Percentiles rank a stretch among this genome's conserved stretches.
These are phyloP conservation scores for Suillus cothurnatus DNA, from an alignment of 768 basidiomycete species.

Conservation along the genomic window DNA sequence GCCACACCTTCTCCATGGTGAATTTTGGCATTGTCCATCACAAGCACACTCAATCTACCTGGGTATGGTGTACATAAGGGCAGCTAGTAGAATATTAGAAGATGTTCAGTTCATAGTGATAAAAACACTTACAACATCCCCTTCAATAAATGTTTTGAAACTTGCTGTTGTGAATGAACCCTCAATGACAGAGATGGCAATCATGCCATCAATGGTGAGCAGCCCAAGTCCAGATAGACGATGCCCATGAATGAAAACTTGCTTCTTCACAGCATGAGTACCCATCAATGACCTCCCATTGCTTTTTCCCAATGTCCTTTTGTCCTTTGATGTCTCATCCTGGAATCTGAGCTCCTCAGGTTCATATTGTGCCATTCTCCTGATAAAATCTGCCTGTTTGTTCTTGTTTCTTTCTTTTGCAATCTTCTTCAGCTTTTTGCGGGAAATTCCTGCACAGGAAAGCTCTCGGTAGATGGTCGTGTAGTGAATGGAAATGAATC, in stretches of 20 bases:
- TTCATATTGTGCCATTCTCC: slow-evolving; percentile 30
- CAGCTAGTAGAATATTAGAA: slow-evolving; percentile 3
- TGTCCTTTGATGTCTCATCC: slow-evolving; percentile 38
- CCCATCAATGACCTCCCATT: slow-evolving; percentile 29
- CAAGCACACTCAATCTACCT: too few relatives aligned
- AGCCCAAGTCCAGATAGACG: too few relatives aligned
- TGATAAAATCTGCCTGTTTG: slow-evolving; percentile 25
- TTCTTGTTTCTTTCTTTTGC: slow-evolving; percentile 33
- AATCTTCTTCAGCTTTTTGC: slow-evolving; percentile 36
- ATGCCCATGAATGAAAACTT: too few relatives aligned
- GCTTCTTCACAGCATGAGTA: slow-evolving; percentile 22
- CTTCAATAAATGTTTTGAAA: slow-evolving; percentile 27
- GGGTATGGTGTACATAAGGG: too few relatives aligned
- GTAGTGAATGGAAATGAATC: slow-evolving; percentile 36
- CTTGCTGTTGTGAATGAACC: background rate
- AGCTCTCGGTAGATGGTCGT: slow-evolving; percentile 35
- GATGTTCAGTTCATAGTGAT: slow-evolving; percentile 27
- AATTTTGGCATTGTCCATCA: too few relatives aligned
- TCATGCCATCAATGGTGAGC: too few relatives aligned
- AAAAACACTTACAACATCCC: slow-evolving; percentile 2
- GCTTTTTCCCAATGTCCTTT: slow-evolving; percentile 22
- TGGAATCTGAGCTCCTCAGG: slow-evolving; percentile 38
- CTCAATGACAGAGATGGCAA: slow-evolving; percentile 2
- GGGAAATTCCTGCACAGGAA: slow-evolving; percentile 23
- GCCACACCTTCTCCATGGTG: too few relatives aligned